Conservation (phyloP, 1,139 yeast genomes). For the Blastobotrys petasosporus region DNA sequence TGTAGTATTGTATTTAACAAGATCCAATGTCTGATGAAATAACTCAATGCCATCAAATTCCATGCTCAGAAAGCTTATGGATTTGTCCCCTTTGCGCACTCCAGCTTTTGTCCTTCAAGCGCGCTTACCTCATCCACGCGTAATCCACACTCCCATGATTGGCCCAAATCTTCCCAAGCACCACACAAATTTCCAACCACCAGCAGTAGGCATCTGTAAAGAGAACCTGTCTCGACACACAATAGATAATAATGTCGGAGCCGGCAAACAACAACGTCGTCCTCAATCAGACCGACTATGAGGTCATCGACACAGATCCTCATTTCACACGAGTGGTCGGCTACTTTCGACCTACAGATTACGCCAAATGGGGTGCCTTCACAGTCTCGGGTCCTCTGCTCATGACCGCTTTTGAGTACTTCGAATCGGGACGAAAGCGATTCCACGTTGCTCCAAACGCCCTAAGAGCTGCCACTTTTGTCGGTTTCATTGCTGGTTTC, state of each 20-base stretch:
- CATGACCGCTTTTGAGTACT: conserved; percentile 53
- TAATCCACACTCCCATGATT: conserved; percentile 4
- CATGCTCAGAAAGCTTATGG: too few species aligned
- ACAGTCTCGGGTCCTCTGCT: conserved; percentile 62
- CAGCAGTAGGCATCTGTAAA: not conserved
- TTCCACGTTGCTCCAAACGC: conserved; percentile 54
- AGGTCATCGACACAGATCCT: conserved; percentile 73
- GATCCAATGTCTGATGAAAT: not conserved
- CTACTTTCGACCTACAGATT: conserved; percentile 67
- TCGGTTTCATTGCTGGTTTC: conserved; percentile 71
- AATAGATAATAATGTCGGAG: conserved; percentile 4
- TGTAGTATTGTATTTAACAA: not conserved
- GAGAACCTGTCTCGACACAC: not conserved
- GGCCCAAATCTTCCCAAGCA: conserved; percentile 4
- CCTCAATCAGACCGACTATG: conserved; percentile 32
- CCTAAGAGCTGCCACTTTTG: conserved; percentile 49
- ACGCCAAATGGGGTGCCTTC: conserved; percentile 55
- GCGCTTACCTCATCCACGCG: not conserved
- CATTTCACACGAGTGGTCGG: conserved; percentile 65
- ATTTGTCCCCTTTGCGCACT: too few species aligned
- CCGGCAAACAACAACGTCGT: conserved; percentile 27
- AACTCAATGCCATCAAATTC: not conserved
- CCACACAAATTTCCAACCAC: conserved; percentile 1
- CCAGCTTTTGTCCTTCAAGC: too few species aligned
- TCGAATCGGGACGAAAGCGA: conserved; percentile 46